Base-by-base conservation (phyloP, 139 green algal species). In the Chlamydomonas schloesseri region DNA sequence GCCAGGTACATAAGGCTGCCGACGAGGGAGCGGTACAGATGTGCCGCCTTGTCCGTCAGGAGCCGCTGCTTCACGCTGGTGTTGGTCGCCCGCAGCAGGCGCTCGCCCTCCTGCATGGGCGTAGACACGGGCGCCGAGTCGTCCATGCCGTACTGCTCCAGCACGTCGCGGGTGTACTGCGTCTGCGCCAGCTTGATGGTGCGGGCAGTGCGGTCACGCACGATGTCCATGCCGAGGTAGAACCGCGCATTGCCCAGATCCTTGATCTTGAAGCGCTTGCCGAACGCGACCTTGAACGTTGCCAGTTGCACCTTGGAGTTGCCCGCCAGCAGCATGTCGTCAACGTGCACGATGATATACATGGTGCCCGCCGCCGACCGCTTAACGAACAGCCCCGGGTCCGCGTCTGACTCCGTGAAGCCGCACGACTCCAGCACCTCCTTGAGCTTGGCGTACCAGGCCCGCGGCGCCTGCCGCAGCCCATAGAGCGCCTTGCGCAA, bases 381-480 rank as follows among this genome's bases (percentile, higher is more conserved):
- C 55, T 71, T 29, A 26, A 84, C 62, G 53, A 87, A 94, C 33
- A 94, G 71, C 0, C 75, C 83, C 29, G 89, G 79, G 31, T 94
- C 91, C n/a, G 78, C 73, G 0, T 69, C 34, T 20, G 88, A 89
- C 20, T 71, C 55, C 28, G 70, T 50, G 71, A 90, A 91, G 17
- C 86, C 88, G 58, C 90, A 31, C 0, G 23, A 13, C 65, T 88
- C 65, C 50, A 94, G 72, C 46, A 57, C 73, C 23, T 47, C 29
- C 83, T 85, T 84, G 0, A 91, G 79, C 31, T 81, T 60, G 15
- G 58, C 80, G 67, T 95, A 55, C 90, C 92, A 95, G 3, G 79
- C 82, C 21, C 92, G 79, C 17, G 89, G 87, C 46, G 92, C 90
- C 74, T 94, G 92, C 33, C 88, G 87, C 26, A n/a, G n/a, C n/a